Percentiles rank a stretch among this genome's conserved stretches.
phyloP scores from a whole-genome alignment of 805 yeast species.

The Starmerella kuoi region DNA sequence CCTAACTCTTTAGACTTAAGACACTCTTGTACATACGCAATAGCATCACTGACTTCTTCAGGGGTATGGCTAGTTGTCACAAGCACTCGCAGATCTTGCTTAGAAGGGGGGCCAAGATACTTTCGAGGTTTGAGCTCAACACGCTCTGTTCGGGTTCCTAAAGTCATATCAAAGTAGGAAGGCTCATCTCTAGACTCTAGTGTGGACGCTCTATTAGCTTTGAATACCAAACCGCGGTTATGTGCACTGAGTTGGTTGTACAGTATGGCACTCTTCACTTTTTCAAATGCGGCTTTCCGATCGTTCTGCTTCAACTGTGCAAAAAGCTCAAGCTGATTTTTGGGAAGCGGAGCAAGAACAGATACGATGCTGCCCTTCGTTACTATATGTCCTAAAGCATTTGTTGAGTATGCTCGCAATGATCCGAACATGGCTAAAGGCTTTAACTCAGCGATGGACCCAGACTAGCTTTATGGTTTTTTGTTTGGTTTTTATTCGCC shows the following conservation, averaged over 20 bases:
- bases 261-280: constrained; percentile 16
- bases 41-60: constrained; percentile 19
- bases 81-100: constrained; percentile 18
- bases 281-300: constrained; percentile 11
- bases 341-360: constrained; percentile 9
- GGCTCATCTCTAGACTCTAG: constrained; percentile 6
- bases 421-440: background rate
- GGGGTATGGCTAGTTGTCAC: constrained; percentile 13
- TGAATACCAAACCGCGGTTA: constrained; percentile 21
- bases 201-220: constrained; percentile 19
- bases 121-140: constrained; percentile 15
- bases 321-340: constrained; percentile 6
- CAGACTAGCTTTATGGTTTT: background rate
- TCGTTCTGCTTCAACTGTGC: constrained; percentile 10
- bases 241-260: constrained; percentile 18
- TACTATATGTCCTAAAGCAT: constrained; percentile 4
- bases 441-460: background rate
- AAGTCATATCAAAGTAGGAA: background rate
- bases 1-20: constrained; percentile 12
- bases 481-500: background rate
- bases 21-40: constrained; percentile 18
- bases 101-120: constrained; percentile 24
- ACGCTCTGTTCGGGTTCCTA: constrained; percentile 2
- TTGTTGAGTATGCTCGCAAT: constrained; percentile 5
- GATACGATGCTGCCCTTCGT: background rate